Evolutionary conservation across 1,284 basidiomycete genomes (phyloP).

Genomic region (Polyporus tsugae): DNA sequence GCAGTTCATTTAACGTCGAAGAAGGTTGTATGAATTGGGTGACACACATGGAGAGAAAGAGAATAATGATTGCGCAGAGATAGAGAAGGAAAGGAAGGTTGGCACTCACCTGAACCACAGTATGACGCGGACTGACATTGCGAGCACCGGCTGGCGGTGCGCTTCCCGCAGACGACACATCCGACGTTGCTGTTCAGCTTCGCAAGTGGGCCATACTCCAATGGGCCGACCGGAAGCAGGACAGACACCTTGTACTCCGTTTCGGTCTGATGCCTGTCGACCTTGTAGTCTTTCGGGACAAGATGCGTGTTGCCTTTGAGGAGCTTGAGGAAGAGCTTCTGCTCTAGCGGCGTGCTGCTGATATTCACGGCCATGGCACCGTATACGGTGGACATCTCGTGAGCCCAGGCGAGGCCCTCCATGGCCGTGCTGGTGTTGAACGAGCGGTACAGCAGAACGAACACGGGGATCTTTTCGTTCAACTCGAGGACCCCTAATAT

Average conservation of each 20-base stretch:
- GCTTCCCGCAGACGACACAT: constrained; percentile 49
- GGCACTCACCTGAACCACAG: constrained; percentile 43
- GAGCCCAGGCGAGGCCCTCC: constrained; percentile 28
- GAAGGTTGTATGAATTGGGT: too few relatives aligned
- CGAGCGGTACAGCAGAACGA: constrained; percentile 42
- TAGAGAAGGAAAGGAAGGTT: neutral
- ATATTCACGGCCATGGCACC: constrained; percentile 38
- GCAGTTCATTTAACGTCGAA: too few relatives aligned
- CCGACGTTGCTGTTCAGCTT: constrained; percentile 46
- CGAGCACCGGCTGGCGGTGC: constrained; percentile 43
- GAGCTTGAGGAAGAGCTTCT: neutral
- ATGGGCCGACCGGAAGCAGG: constrained; percentile 48
- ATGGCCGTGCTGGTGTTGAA: constrained; percentile 29
- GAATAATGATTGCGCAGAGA: too few relatives aligned
- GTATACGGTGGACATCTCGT: constrained; percentile 14
- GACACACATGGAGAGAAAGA: neutral
- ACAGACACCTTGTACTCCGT: constrained; percentile 43
- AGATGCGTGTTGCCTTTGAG: neutral
- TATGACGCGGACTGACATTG: constrained; percentile 49
- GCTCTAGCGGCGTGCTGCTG: constrained; percentile 43
- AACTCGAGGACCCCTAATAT: constrained; percentile 41
- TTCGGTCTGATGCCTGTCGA: constrained; percentile 34
- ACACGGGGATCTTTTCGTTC: constrained; percentile 42
- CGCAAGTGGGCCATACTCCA: constrained; percentile 47
- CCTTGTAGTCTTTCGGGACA: constrained; percentile 37